Evolutionary conservation across 768 basidiomycete species (phyloP), one percentile per base, ranked within the genome.

Genomic region (Lactifluus rugatus): DNA sequence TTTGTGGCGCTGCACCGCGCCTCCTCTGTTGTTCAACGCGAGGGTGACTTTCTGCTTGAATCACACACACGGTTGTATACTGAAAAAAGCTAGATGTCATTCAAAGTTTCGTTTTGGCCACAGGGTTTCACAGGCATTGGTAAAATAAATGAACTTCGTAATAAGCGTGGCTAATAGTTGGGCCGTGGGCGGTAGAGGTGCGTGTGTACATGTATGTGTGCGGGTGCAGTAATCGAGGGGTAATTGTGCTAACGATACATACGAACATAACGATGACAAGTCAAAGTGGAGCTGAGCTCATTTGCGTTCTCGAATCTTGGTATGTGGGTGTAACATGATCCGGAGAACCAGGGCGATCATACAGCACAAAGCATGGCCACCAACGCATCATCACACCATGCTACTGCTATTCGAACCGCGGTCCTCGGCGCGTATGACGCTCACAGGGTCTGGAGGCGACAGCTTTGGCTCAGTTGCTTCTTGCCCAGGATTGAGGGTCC

Each of bases 401-500:
- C 31, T n/a, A n/a, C n/a, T n/a, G 13, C 31, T 21, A 9, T 36
- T 36, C 34, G 9, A 2, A 5, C 13, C 25, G 11, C 34, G 42
- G 5, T 46, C 47, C 5, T 60, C 58, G 5, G 42, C 5, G 26
- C 48, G 48, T 48, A 48, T 52, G 48, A 37, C 51, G 3, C 42
- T 48, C 34, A 68, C 61, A 1, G 76, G 77, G 62, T 75, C 74
- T 9, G 62, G 60, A 4, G 78, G 79, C 37, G 77, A 79, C 61
- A 74, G 66, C 7, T 66, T 65, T 26, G 69, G 66, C 52, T 81
- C 74, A 25, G 68, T 71, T 5, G 76, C 73, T 59, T 75, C 76
- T 62, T 76, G 75, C 19, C 69, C 71, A 4, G 77, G 77, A 64
- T 81, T 81, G 59, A 85, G 74, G 16, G 69, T 74, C 78, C 76